Percentiles rank a stretch among this genome's conserved stretches.
Evolutionary conservation across 1,284 basidiomycete species (phyloP).

Genomic region (Rhodotorula mucilaginosa): DNA sequence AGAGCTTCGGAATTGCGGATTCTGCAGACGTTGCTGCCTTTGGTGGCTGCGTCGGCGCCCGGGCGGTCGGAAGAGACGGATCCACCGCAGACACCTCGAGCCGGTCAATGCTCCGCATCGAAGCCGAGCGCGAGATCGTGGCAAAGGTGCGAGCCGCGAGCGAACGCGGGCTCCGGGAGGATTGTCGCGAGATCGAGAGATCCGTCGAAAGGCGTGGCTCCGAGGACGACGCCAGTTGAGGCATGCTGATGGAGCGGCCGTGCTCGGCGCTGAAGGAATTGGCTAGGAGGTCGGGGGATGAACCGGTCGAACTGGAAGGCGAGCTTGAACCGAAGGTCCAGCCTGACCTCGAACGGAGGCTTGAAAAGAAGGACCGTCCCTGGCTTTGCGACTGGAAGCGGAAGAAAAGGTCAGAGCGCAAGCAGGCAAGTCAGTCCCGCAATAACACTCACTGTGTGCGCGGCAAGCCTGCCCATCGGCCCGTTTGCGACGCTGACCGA

Average conservation of each 20-base stretch:
- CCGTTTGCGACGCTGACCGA: slow-evolving; percentile 29
- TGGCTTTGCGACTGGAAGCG: not conserved
- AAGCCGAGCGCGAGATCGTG: not conserved
- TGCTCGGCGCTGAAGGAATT: slow-evolving; percentile 8
- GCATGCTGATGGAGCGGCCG: slow-evolving; percentile 10
- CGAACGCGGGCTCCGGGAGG: not conserved
- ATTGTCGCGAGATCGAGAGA: not conserved
- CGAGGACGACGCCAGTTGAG: not conserved
- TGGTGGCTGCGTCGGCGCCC: not conserved
- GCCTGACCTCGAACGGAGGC: slow-evolving; percentile 1
- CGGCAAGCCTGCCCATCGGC: slow-evolving; percentile 21
- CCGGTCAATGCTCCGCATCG: not conserved
- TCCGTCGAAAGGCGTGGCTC: not conserved
- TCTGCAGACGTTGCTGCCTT: too few relatives aligned
- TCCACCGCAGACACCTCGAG: not conserved
- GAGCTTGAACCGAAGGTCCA: too few relatives aligned
- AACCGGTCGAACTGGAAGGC: not conserved
- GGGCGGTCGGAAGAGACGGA: not conserved
- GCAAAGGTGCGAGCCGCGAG: not conserved
- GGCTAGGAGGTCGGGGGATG: slow-evolving; percentile 20
- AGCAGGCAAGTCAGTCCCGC: too few relatives aligned
- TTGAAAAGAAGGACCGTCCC: slow-evolving; percentile 25
- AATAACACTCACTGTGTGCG: not conserved
- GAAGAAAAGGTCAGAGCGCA: too few relatives aligned
- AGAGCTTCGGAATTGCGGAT: slow-evolving; percentile 19